Percentiles rank a stretch among this genome's conserved stretches.
Evolutionary conservation across 352 stramenopile genomes (phyloP).

Genomic region (Globisporangium polare): DNA sequence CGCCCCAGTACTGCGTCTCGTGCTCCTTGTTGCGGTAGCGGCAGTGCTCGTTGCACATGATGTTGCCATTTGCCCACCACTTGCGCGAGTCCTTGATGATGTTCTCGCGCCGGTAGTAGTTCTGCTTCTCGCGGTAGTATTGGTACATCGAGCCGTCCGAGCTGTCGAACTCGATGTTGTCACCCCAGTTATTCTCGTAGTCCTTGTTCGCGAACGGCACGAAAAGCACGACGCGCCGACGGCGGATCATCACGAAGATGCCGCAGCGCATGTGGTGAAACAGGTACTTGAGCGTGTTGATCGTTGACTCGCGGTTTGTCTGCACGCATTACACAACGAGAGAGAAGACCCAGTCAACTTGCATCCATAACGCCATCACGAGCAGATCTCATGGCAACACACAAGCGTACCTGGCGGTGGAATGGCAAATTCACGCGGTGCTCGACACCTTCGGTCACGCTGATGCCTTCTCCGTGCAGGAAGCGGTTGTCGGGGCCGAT

Average conservation of each 20-base stretch:
- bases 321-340: conserved; percentile 1
- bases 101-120: conserved; percentile 76
- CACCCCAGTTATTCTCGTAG: conserved; percentile 96
- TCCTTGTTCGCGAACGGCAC: conserved; percentile 97
- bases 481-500: conserved; percentile 64
- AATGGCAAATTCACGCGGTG: conserved; percentile 92
- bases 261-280: conserved; percentile 99
- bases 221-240: conserved; percentile 95
- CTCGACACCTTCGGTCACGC: conserved; percentile 57
- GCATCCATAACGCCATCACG: background rate
- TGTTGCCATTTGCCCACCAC: conserved; percentile 99
- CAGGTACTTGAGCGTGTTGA: conserved; percentile 97
- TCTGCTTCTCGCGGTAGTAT: conserved; percentile 91
- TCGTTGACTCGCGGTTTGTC: conserved; percentile 82
- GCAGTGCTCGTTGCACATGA: conserved; percentile 97
- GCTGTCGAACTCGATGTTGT: conserved; percentile 90
- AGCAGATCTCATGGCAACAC: background rate
- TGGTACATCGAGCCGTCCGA: conserved; percentile 84
- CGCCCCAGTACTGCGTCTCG: conserved; percentile 96
- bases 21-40: conserved; percentile 84
- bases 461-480: conserved; percentile 39
- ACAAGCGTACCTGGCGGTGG: conserved; percentile 59
- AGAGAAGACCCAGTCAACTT: no score
- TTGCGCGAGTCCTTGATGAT: conserved; percentile 81
- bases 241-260: conserved; percentile 98